phyloP scores from a whole-genome alignment of 2,329 filamentous ascomycete genomes.

The Diaporthe sp. region DNA sequence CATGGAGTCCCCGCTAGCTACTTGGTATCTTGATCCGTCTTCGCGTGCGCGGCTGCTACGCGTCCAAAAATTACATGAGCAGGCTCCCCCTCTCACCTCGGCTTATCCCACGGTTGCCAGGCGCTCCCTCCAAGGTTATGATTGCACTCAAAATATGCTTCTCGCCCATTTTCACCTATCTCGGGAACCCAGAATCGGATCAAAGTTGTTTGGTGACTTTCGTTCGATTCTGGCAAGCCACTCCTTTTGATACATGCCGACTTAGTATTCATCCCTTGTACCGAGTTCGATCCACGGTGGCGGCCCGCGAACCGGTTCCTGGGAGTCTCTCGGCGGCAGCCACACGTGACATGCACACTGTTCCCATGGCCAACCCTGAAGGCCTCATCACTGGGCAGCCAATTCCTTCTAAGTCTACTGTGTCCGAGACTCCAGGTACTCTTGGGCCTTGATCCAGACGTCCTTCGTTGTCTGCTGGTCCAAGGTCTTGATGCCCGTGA shows the following conservation, averaged over 20 bases:
- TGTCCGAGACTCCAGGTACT: conserved; percentile 61
- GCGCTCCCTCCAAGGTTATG: background rate
- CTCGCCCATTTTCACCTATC: background rate
- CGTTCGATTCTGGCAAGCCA: background rate
- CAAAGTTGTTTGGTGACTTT: background rate
- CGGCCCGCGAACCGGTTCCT: background rate
- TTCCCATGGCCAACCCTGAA: background rate
- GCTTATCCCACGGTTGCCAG: background rate
- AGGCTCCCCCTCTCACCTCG: background rate
- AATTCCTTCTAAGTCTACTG: conserved; percentile 34
- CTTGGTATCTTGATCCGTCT: conserved; percentile 9
- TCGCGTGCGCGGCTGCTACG: background rate
- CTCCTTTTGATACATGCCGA: background rate
- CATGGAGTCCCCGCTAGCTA: background rate
- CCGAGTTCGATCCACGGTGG: background rate
- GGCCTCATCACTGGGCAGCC: background rate
- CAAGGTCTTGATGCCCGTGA: conserved; percentile 68
- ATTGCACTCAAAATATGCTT: background rate
- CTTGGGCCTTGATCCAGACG: conserved; percentile 67
- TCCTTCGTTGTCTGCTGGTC: conserved; percentile 60
- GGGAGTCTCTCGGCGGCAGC: background rate
- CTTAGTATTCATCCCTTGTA: background rate
- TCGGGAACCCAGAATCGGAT: background rate
- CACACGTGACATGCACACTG: background rate
- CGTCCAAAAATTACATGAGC: conserved; percentile 14